Evolutionary conservation across 176 grass and related monocot species (phyloP).

Genomic region (Musa itinerans): DNA sequence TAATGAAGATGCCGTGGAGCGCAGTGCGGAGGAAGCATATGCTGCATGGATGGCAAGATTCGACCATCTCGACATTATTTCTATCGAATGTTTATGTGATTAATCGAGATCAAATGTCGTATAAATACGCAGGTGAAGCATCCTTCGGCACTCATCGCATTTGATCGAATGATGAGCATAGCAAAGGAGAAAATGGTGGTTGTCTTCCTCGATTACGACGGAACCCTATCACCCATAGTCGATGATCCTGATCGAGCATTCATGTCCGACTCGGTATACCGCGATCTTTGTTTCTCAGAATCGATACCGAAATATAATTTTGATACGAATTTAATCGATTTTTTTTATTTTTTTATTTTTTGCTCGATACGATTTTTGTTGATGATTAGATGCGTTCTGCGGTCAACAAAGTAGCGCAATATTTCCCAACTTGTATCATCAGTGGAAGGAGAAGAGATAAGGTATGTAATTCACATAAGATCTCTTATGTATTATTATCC

Average conservation of each 20-base stretch:
- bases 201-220: conserved; percentile 76
- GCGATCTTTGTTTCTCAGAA: background rate
- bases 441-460: conserved; percentile 60
- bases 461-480: conserved; percentile 18
- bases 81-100: too few species aligned
- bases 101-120: background rate
- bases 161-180: conserved; percentile 34
- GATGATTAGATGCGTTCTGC: conserved; percentile 44
- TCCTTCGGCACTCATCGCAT: conserved; percentile 50
- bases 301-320: background rate
- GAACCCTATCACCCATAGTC: conserved; percentile 66
- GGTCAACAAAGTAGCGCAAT: conserved; percentile 39
- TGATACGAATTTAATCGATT: too few species aligned
- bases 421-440: conserved; percentile 61
- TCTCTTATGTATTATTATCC: too few species aligned
- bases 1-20: background rate
- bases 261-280: conserved; percentile 52
- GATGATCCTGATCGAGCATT: conserved; percentile 60
- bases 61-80: too few species aligned
- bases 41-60: background rate
- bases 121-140: conserved; percentile 2
- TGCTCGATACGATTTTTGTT: background rate
- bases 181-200: conserved; percentile 42
- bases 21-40: background rate
- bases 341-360: too few species aligned